Conservation (phyloP, 78 protist genomes). For the Dictyostelium intermedium region DNA sequence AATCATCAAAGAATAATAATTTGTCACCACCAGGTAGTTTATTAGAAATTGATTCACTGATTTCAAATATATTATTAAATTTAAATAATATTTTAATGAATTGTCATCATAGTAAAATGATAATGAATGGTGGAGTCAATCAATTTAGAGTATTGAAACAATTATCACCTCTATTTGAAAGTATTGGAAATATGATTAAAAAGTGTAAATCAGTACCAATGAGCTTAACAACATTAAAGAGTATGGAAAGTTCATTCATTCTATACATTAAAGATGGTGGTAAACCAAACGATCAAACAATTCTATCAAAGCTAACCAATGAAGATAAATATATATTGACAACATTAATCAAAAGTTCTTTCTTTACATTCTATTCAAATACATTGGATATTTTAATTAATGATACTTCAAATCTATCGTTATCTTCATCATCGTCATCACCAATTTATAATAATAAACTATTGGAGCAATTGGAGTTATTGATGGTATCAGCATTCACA, state of each 20-base stretch:
- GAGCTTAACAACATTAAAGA: not conserved
- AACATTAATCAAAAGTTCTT: not conserved
- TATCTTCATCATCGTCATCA: not conserved
- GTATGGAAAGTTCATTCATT: not conserved
- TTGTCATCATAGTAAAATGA: not conserved
- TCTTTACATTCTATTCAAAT: not conserved
- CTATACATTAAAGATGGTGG: not conserved
- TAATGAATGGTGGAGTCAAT: not conserved
- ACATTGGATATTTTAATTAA: not conserved
- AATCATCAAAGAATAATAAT: not conserved
- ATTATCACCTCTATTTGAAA: not conserved
- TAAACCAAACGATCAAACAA: conserved; percentile 9
- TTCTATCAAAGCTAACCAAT: not conserved
- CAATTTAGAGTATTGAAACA: not conserved
- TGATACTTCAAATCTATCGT: not conserved
- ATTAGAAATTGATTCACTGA: not conserved
- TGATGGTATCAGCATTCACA: not conserved
- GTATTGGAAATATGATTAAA: not conserved
- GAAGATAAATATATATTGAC: not conserved
- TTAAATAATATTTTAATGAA: not conserved
- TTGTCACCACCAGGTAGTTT: not conserved
- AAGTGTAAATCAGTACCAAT: not conserved
- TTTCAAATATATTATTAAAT: not conserved
- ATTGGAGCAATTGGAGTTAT: not conserved
- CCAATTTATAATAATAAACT: not conserved